Conservation (phyloP, 2,329 filamentous ascomycete species). For the Clarireedia homoeocarpa region DNA sequence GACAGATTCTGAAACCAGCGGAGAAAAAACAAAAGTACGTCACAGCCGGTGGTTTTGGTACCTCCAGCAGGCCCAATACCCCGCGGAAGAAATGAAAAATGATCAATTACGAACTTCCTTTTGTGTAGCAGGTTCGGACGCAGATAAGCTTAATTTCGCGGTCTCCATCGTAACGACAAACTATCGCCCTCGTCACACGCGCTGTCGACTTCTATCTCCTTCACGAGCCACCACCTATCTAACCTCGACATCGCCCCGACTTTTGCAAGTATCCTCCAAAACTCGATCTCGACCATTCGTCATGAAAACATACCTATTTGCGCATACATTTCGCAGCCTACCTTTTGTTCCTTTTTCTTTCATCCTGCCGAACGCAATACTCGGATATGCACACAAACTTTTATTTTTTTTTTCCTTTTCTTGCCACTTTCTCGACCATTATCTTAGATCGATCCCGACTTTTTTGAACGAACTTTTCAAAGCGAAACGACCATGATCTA, state of each 20-base stretch:
- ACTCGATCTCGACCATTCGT: constrained; percentile 17
- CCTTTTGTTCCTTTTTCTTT: constrained; percentile 6
- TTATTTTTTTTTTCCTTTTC: constrained; percentile 1
- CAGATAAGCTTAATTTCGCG: constrained; percentile 54
- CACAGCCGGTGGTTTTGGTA: constrained; percentile 60
- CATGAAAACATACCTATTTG: constrained; percentile 26
- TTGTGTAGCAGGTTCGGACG: constrained; percentile 88
- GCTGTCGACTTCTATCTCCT: constrained; percentile 16
- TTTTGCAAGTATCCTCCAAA: constrained; percentile 15
- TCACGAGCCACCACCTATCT: constrained; percentile 11
- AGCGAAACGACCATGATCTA: constrained; percentile 3
- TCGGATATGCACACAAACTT: constrained; percentile 6
- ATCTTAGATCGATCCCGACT: constrained; percentile 6
- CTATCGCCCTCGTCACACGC: constrained; percentile 17
- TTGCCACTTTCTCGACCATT: constrained; percentile 6
- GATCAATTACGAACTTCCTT: constrained; percentile 60
- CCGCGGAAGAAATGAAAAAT: constrained; percentile 63
- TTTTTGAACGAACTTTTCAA: not conserved
- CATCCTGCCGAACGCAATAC: constrained; percentile 1
- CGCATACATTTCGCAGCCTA: constrained; percentile 9
- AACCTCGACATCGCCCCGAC: constrained; percentile 16
- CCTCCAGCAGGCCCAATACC: constrained; percentile 54
- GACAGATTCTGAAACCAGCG: constrained; percentile 92
- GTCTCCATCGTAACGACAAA: constrained; percentile 24
- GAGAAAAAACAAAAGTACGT: constrained; percentile 99